Percentiles rank a stretch among this genome's conserved stretches.
phyloP scores from a whole-genome alignment of 2,329 filamentous ascomycete species.

The Trichoderma polysporum region DNA sequence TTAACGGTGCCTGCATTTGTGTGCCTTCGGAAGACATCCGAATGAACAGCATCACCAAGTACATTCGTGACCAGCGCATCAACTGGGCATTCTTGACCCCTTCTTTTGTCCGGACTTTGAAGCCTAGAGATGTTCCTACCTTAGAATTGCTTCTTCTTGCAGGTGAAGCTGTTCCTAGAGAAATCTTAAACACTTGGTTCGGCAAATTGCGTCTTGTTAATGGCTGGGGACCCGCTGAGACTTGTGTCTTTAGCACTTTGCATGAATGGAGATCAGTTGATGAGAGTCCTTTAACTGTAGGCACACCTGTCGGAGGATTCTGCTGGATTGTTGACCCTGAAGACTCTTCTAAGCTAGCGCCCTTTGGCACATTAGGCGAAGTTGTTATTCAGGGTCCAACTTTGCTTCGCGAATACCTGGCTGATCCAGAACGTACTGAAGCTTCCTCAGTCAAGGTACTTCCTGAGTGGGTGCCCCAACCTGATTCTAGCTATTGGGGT shows the following conservation, averaged over 20 bases:
- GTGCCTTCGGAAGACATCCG: constrained; percentile 7
- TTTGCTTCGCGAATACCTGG: constrained; percentile 9
- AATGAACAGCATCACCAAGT: constrained; percentile 2
- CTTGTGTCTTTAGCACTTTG: constrained; percentile 5
- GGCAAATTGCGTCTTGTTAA: not conserved
- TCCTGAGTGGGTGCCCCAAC: not conserved
- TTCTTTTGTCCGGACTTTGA: not conserved
- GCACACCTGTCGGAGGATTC: not conserved
- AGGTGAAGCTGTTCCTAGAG: constrained; percentile 9
- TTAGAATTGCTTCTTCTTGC: constrained; percentile 4
- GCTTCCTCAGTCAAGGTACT: not conserved
- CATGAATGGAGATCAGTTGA: not conserved
- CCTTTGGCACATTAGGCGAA: constrained; percentile 5
- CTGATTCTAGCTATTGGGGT: not conserved
- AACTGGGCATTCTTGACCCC: constrained; percentile 13
- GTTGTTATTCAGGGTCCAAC: constrained; percentile 11
- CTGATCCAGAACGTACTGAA: constrained; percentile 8
- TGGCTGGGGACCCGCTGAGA: constrained; percentile 12
- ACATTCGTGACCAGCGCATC: not conserved
- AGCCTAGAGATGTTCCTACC: not conserved
- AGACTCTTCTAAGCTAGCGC: constrained; percentile 5
- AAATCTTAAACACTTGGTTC: constrained; percentile 6
- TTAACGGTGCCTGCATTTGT: not conserved
- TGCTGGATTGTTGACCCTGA: constrained; percentile 19
- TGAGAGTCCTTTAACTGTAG: constrained; percentile 2